These are phyloP conservation scores for Carnegiea gigantea DNA, from an alignment of 179 eudicot species.

Conservation along the genomic window DNA sequence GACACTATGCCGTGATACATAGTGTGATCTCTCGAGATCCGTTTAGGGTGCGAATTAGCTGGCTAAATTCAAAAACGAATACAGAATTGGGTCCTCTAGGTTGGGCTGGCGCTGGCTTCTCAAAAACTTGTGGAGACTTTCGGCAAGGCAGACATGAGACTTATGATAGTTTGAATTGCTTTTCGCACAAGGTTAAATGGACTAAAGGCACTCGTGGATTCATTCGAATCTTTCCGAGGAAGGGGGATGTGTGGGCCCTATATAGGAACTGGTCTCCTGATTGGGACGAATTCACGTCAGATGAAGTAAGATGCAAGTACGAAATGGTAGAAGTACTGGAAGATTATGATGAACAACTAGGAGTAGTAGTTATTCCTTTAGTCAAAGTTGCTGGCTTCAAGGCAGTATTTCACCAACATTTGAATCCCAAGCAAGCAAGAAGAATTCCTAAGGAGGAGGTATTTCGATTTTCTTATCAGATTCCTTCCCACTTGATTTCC, in stretches of 20 bases:
- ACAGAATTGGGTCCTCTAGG: constrained; percentile 30
- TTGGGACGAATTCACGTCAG: constrained; percentile 72
- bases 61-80: constrained; percentile 44
- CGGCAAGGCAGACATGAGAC: constrained; percentile 57
- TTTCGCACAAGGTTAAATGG: constrained; percentile 87
- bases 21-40: constrained; percentile 40
- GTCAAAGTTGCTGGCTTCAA: constrained; percentile 82
- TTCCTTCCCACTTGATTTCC: constrained; percentile 63
- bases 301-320: constrained; percentile 72
- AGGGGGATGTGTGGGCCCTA: constrained; percentile 92
- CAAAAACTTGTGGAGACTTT: constrained; percentile 82
- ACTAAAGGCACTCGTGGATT: constrained; percentile 58
- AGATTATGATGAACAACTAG: constrained; percentile 44
- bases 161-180: constrained; percentile 57
- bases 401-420: constrained; percentile 61
- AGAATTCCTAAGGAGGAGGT: constrained; percentile 67
- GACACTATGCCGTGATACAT: constrained; percentile 46
- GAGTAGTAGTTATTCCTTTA: constrained; percentile 64
- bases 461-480: constrained; percentile 81
- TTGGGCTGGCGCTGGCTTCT: constrained; percentile 71
- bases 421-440: constrained; percentile 48
- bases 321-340: constrained; percentile 83
- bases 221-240: constrained; percentile 57
- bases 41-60: constrained; percentile 41
- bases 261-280: constrained; percentile 87